These are phyloP conservation scores for Typha latifolia DNA, from an alignment of 176 grass and related monocot genomes.

Conservation along the genomic window DNA sequence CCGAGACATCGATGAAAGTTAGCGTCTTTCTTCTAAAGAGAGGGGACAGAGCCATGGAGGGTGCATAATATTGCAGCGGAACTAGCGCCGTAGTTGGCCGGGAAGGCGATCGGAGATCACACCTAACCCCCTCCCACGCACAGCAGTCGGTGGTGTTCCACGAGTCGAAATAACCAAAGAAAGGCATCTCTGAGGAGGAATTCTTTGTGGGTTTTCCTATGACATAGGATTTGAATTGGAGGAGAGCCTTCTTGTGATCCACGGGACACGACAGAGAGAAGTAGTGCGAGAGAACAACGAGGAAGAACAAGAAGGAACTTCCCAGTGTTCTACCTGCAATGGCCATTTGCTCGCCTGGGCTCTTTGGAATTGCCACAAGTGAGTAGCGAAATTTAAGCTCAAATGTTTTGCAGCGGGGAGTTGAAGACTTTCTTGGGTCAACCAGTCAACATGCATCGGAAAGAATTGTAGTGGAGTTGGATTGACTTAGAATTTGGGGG, in stretches of 20 bases:
- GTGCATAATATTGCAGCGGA: background rate
- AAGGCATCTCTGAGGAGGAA: background rate
- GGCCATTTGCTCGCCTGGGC: background rate
- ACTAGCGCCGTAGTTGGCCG: background rate
- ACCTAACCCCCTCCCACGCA: conserved; percentile 19
- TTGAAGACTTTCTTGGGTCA: background rate
- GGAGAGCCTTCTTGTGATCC: conserved; percentile 15
- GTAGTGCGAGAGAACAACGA: conserved; percentile 7
- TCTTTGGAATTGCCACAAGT: too few relatives aligned
- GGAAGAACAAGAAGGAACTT: background rate
- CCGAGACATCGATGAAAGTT: background rate
- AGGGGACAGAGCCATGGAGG: conserved; percentile 2
- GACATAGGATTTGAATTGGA: conserved; percentile 20
- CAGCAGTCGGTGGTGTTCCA: conserved; percentile 22
- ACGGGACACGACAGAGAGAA: conserved; percentile 10
- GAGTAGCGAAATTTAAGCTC: too few relatives aligned
- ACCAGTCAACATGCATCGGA: background rate
- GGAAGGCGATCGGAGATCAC: background rate
- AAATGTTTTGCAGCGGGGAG: background rate
- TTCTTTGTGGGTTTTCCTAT: background rate
- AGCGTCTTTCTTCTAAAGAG: background rate
- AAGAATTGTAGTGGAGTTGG: too few relatives aligned
- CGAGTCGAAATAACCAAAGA: conserved; percentile 11
- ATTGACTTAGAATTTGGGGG: too few relatives aligned
- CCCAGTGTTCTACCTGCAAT: background rate